phyloP scores from a whole-genome alignment of 352 stramenopile genomes.

The Globisporangium abappressorium region DNA sequence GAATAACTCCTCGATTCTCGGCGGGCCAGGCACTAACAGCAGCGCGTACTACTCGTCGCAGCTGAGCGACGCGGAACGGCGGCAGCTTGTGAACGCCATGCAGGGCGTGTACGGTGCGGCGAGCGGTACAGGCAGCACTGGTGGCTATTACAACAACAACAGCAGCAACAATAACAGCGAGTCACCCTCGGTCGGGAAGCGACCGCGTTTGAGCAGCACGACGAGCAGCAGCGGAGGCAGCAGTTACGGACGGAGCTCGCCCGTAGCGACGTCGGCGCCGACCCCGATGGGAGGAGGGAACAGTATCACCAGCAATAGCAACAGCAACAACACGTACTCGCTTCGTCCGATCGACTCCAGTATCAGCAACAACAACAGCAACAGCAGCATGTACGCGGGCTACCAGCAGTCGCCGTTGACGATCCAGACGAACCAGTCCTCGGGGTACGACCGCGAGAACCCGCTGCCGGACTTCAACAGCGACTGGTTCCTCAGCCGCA shows the following conservation, averaged over 20 bases:
- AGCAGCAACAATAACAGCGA: conserved; percentile 7
- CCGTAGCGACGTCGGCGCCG: conserved; percentile 10
- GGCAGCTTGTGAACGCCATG: conserved; percentile 16
- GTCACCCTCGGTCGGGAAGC: conserved; percentile 18
- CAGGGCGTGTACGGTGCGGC: conserved; percentile 6
- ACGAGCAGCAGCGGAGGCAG: conserved; percentile 24
- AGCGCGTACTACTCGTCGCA: conserved; percentile 13
- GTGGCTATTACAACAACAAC: conserved; percentile 11
- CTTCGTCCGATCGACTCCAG: conserved; percentile 19
- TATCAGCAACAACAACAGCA: conserved; percentile 16
- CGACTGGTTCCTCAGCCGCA: conserved; percentile 34
- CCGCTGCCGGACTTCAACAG: conserved; percentile 44
- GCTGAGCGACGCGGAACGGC: conserved; percentile 11
- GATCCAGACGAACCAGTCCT: conserved; percentile 15
- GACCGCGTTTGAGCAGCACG: conserved; percentile 22
- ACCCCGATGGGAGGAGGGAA: conserved; percentile 2
- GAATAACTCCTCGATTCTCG: not conserved
- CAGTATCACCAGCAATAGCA: not conserved
- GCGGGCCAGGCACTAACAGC: not conserved
- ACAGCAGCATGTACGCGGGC: conserved; percentile 19
- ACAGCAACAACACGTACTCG: conserved; percentile 13
- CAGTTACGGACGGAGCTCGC: conserved; percentile 23
- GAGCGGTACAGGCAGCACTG: not conserved
- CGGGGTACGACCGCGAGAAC: conserved; percentile 41
- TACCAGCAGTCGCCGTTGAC: conserved; percentile 18